Base-by-base conservation (phyloP, 495 filamentous ascomycete genomes). In the Entonaema liquescens region DNA sequence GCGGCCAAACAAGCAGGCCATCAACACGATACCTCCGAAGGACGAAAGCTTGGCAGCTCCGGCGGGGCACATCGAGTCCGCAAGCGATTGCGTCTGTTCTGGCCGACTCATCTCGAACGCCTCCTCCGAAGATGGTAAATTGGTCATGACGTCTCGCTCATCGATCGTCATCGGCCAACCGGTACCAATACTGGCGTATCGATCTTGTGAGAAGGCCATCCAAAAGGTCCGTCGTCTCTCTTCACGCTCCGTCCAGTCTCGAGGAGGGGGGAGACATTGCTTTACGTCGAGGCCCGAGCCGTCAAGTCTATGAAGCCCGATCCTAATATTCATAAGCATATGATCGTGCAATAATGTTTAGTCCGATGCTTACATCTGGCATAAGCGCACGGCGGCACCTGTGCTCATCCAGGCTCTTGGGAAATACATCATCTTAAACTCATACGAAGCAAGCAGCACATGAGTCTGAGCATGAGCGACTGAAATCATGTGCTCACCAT, bases 401-500 rank as follows among this genome's bases (percentile, higher is more conserved):
- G 91, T 89, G 62, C 92, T 97, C 79, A 98, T 86, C 95, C 95
- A 99, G 3, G 96, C 96, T 42, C 96, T 84, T 2, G 95, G 95
- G 71, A 99, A 99, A 78, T 92, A 97, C 92, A 99, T 98, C 86
- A 92, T 91, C 79, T 94, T 96, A 77, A 98, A 98, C 76, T 99
- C 95, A 73, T 97, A 98, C 0, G 85, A 87, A 3, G 88, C 86
- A 56, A 97, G 86, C 4, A 99, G 81, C 9, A 89, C 80, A 87
- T 96, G 95, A 2, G 92, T 86, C 78, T 98, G 96, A 36, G 88
- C 89, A 73, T 95, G 89, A 25, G 89, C 90, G 21, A 97, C 82
- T 11, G 89, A 92, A 61, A 98, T 90, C 69, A 93, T 90, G 53
- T 87, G 84, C 78, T 98, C 95, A 38, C 95, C 95, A 72, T 94